Evolutionary conservation across 2,329 filamentous ascomycete genomes (phyloP), one percentile per base, ranked within the genome.

Genomic region (Fusarium sp.): DNA sequence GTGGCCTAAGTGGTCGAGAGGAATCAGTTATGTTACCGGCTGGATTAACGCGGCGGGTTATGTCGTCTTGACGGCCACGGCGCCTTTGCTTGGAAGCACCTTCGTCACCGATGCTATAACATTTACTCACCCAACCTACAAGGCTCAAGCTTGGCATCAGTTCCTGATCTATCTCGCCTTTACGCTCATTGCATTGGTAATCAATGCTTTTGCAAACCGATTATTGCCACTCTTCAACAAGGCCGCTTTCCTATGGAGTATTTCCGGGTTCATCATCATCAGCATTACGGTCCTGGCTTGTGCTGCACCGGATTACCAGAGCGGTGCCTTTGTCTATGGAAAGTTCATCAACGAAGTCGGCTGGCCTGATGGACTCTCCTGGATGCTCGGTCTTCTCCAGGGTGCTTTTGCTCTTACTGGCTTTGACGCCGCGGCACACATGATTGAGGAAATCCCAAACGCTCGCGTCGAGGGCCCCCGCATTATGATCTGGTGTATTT

Each of bases 31-130:
- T 83, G 86, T 89, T 49, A 92, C 90, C 0, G 91, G 91, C 29
- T 93, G 91, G 90, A 92, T 90, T 77, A 91, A 90, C 73, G 87
- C 89, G 40, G 89, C 89, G n/a, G 91, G 90, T 18, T 93, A 91
- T 89, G 89, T 92, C 32, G 88, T 88, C 12, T 79, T 93, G 56
- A 89, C 88, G 7, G 91, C 91, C 10, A 91, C 90, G 0, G 91
- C 88, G 18, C 90, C 90, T 3, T 82, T 92, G 24, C 83, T 93
- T 8, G 90, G 89, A 15, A 91, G 88, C 71, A 86, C 90, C 67
- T 86, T 93, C 67, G 86, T 93, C 52, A 77, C 91, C 27, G 89
- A 90, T 59, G 85, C 91, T 45, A 89, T 92, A 55, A 83, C 86
- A 3, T 81, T 93, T 38, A 86, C 89, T 78, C 81, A 90, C 69